These are phyloP conservation scores for Solanum pinnatisectum DNA, from an alignment of 257 asterid genomes.

Conservation along the genomic window DNA sequence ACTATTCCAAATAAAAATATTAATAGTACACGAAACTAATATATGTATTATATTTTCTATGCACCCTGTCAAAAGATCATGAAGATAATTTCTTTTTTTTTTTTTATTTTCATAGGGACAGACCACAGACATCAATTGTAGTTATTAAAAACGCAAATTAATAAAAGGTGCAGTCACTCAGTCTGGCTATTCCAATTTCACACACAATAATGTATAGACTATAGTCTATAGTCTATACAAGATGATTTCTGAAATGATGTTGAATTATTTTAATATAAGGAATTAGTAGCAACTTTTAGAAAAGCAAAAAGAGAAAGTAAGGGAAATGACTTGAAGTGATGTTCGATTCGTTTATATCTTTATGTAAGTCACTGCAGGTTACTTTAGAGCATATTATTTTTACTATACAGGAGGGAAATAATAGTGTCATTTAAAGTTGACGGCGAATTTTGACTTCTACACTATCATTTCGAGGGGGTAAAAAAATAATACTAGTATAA, in stretches of 20 bases:
- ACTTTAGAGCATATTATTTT: background rate
- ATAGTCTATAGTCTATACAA: background rate
- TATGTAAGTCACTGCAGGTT: background rate
- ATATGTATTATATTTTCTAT: no score
- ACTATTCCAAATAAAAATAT: no score
- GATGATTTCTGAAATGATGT: background rate
- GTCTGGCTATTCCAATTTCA: background rate
- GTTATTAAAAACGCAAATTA: background rate
- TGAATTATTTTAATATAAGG: background rate
- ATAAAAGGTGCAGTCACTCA: background rate
- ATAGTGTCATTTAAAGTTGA: background rate
- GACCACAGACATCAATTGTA: background rate
- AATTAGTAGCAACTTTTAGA: background rate
- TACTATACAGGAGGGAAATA: background rate
- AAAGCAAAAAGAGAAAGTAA: background rate
- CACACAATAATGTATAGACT: background rate
- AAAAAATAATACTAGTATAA: background rate
- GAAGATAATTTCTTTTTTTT: background rate
- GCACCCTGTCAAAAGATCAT: background rate
- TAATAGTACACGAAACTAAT: no score
- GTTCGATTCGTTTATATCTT: background rate
- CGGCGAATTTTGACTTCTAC: background rate
- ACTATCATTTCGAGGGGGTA: background rate
- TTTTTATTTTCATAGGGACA: background rate
- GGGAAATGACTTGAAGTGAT: background rate